Conservation (phyloP, 352 stramenopile species). For the Phytophthora pseudosyringae region DNA sequence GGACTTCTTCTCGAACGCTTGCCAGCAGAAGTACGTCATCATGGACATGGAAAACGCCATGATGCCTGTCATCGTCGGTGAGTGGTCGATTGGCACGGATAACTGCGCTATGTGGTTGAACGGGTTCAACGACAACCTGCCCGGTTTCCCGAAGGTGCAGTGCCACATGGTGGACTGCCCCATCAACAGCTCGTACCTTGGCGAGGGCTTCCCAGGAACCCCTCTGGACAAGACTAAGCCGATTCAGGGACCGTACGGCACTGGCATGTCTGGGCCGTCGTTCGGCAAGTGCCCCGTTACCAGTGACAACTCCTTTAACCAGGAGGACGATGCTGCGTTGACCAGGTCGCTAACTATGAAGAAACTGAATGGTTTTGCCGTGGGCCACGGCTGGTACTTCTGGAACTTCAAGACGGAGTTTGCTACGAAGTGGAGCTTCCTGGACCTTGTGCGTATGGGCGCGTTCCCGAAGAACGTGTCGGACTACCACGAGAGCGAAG, state of each 20-base stretch:
- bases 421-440: slow-evolving; percentile 90
- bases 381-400: slow-evolving; percentile 95
- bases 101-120: slow-evolving; percentile 91
- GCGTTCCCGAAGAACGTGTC: slow-evolving; percentile 83
- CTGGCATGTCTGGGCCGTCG: slow-evolving; percentile 82
- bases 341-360: slow-evolving; percentile 90
- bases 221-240: slow-evolving; percentile 91
- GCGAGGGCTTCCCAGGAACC: slow-evolving; percentile 88
- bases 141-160: slow-evolving; percentile 91
- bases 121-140: slow-evolving; percentile 91
- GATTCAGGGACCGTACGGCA: slow-evolving; percentile 88
- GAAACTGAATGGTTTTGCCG: slow-evolving; percentile 92
- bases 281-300: slow-evolving; percentile 91
- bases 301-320: slow-evolving; percentile 82
- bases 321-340: slow-evolving; percentile 79
- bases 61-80: slow-evolving; percentile 95
- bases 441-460: slow-evolving; percentile 69
- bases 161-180: slow-evolving; percentile 89
- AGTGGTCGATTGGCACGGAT: slow-evolving; percentile 93
- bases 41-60: slow-evolving; percentile 92
- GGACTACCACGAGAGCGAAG: slow-evolving; percentile 61
- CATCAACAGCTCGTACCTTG: slow-evolving; percentile 90
- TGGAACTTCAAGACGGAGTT: slow-evolving; percentile 97
- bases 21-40: slow-evolving; percentile 91
- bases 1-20: slow-evolving; percentile 94